Conservation (phyloP, 176 grass and related monocot species). For the Avena eriantha region DNA sequence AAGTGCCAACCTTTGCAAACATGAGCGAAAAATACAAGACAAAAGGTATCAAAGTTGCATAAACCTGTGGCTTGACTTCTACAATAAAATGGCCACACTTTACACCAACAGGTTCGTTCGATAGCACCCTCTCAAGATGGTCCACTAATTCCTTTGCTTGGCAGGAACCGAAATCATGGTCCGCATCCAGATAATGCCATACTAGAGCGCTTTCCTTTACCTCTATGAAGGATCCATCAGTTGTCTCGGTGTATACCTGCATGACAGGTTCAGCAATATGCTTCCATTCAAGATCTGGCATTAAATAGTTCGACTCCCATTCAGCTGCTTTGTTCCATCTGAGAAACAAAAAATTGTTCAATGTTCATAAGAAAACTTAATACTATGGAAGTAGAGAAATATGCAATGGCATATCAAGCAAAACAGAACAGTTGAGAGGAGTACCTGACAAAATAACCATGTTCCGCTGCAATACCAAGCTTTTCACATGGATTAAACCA, state of each 20-base stretch:
- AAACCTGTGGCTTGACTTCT: conserved; percentile 94
- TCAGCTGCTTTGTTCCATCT: conserved; percentile 71
- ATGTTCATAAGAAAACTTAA: conserved; percentile 13
- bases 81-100: conserved; percentile 88
- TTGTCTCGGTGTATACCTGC: conserved; percentile 82
- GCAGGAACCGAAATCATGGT: conserved; percentile 85
- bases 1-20: neutral
- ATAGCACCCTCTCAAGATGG: conserved; percentile 91
- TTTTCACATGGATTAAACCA: conserved; percentile 10
- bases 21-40: conserved; percentile 10
- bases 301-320: conserved; percentile 67
- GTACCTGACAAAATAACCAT: conserved; percentile 38
- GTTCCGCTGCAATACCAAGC: neutral
- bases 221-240: conserved; percentile 90
- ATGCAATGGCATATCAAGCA: neutral
- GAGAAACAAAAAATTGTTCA: conserved; percentile 33
- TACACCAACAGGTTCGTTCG: conserved; percentile 92
- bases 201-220: conserved; percentile 85
- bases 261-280: conserved; percentile 91
- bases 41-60: conserved; percentile 6
- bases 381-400: neutral
- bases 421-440: conserved; percentile 8
- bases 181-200: conserved; percentile 90
- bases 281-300: conserved; percentile 63
- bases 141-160: conserved; percentile 89